Conservation (phyloP, 306 rosid genomes). For the Vigna unguiculata region DNA sequence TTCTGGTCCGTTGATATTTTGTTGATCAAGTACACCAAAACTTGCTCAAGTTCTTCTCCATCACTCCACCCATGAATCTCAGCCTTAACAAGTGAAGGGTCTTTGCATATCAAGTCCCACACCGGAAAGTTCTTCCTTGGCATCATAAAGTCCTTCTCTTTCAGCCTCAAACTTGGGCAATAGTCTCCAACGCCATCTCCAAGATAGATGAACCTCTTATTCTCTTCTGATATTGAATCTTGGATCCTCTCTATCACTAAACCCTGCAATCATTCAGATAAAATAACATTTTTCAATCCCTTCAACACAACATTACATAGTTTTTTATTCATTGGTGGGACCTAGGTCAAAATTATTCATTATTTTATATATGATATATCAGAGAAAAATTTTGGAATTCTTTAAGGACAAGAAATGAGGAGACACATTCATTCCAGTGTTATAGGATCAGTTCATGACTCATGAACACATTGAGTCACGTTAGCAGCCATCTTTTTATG, state of each 20-base stretch:
- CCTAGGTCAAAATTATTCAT: slow-evolving; percentile 39
- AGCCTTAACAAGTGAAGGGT: slow-evolving; percentile 59
- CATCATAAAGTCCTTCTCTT: slow-evolving; percentile 61
- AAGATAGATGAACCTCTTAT: slow-evolving; percentile 61
- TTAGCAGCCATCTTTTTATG: not conserved
- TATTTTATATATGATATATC: not conserved
- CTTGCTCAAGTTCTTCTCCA: slow-evolving; percentile 54
- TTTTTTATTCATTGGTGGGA: not conserved
- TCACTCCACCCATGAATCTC: slow-evolving; percentile 65
- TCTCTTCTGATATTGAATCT: slow-evolving; percentile 32
- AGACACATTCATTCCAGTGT: slow-evolving; percentile 24
- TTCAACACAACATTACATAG: not conserved
- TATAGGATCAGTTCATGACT: slow-evolving; percentile 32
- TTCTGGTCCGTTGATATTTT: slow-evolving; percentile 46
- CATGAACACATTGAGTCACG: slow-evolving; percentile 25
- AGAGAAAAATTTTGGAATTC: not conserved
- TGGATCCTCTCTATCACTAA: slow-evolving; percentile 57
- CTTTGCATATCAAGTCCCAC: slow-evolving; percentile 68
- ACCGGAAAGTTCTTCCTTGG: slow-evolving; percentile 72
- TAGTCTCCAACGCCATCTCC: slow-evolving; percentile 76
- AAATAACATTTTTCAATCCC: not conserved
- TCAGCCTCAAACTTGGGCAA: slow-evolving; percentile 65
- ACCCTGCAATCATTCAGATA: slow-evolving; percentile 46
- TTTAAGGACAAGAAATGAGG: not conserved
- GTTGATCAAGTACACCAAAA: slow-evolving; percentile 51